Evolutionary conservation across 2,329 filamentous ascomycete genomes (phyloP).

Genomic region (Alternaria dauci): DNA sequence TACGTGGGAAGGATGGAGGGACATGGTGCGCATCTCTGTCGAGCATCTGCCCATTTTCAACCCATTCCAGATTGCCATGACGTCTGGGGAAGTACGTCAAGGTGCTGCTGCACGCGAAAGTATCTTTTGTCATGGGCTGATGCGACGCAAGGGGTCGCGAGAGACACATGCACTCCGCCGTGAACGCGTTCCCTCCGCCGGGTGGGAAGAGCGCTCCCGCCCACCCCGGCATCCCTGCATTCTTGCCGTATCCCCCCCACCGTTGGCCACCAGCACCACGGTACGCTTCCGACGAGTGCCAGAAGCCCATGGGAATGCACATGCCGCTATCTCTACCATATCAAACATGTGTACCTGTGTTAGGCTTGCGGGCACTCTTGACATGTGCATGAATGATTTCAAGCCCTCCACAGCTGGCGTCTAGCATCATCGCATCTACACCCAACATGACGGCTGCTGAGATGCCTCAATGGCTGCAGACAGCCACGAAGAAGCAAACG

Average conservation of each 20-base stretch:
- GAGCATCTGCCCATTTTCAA: conserved; percentile 40
- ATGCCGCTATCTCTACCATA: not conserved
- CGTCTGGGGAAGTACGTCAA: conserved; percentile 12
- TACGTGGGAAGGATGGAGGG: conserved; percentile 26
- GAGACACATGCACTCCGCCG: conserved; percentile 13
- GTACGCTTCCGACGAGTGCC: not conserved
- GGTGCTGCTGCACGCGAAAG: conserved; percentile 22
- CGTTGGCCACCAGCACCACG: conserved; percentile 17
- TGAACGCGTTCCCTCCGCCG: conserved; percentile 23
- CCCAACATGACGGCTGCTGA: conserved; percentile 23
- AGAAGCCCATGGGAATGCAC: conserved; percentile 1
- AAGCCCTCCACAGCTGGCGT: not conserved
- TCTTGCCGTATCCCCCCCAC: conserved; percentile 28
- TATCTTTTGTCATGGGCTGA: conserved; percentile 39
- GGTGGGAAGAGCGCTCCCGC: conserved; percentile 23
- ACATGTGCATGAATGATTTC: not conserved
- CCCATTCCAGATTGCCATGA: conserved; percentile 19
- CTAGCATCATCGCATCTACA: not conserved
- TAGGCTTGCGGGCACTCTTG: not conserved
- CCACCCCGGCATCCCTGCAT: conserved; percentile 19
- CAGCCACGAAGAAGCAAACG: conserved; percentile 33
- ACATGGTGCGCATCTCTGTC: conserved; percentile 29
- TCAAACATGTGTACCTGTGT: not conserved
- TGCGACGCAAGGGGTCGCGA: conserved; percentile 24
- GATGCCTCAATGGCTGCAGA: conserved; percentile 39